A percentile compares a stretch with the other conserved stretches of the same genome.
Conservation (phyloP, 1,284 basidiomycete species). For the Ustilago curta region DNA sequence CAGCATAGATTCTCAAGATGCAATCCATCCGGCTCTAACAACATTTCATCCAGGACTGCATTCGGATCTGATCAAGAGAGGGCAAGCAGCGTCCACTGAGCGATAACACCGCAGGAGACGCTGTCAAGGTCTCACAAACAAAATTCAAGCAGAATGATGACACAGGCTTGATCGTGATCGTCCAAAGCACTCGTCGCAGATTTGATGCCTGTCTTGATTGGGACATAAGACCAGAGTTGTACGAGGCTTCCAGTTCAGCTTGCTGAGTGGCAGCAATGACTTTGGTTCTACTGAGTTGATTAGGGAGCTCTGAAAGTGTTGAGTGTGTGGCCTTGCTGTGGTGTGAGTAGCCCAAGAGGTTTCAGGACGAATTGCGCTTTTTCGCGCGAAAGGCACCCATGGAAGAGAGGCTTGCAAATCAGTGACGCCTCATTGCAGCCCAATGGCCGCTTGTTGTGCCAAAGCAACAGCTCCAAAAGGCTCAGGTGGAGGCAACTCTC, state of each 20-base stretch:
- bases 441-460: not conserved
- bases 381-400: slow-evolving; percentile 13
- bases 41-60: not conserved
- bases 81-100: not conserved
- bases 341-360: not conserved
- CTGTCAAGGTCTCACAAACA: not conserved
- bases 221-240: too few relatives aligned
- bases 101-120: not conserved
- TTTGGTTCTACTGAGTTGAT: too few relatives aligned
- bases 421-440: slow-evolving; percentile 30
- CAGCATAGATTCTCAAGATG: slow-evolving; percentile 16
- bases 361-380: slow-evolving; percentile 1
- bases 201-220: too few relatives aligned
- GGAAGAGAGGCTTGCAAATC: slow-evolving; percentile 11
- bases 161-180: too few relatives aligned
- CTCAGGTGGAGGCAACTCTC: slow-evolving; percentile 18
- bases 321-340: not conserved
- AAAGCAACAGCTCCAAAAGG: not conserved
- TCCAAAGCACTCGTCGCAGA: too few relatives aligned
- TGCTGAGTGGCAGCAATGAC: too few relatives aligned
- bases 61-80: not conserved
- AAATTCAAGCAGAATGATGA: too few relatives aligned
- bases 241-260: too few relatives aligned
- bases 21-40: not conserved
- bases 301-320: too few relatives aligned